phyloP scores from a whole-genome alignment of 345 rosid genomes.

The Salix purpurea region DNA sequence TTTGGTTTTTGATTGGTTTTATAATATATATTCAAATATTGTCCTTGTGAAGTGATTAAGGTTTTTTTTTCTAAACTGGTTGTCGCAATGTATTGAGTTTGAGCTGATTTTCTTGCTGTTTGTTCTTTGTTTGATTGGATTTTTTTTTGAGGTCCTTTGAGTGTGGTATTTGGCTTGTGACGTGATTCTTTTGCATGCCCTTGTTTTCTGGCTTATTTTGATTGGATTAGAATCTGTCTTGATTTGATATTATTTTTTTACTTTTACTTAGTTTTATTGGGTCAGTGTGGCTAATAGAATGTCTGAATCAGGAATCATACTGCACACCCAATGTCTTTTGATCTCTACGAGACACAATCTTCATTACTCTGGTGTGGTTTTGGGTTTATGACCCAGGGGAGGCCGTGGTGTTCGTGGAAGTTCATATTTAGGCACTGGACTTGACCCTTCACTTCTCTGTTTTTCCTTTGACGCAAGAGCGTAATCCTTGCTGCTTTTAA shows the following conservation, averaged over 20 bases:
- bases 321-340: slow-evolving; percentile 46
- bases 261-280: not conserved
- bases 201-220: not conserved
- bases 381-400: slow-evolving; percentile 70
- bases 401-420: slow-evolving; percentile 58
- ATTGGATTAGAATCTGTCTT: not conserved
- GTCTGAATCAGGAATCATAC: slow-evolving; percentile 28
- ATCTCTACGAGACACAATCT: slow-evolving; percentile 24
- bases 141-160: not conserved
- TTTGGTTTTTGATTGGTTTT: not conserved
- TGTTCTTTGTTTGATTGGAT: no score
- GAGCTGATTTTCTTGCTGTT: not conserved
- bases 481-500: not conserved
- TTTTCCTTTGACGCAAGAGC: not conserved
- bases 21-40: no score
- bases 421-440: slow-evolving; percentile 64
- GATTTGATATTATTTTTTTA: not conserved
- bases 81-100: not conserved
- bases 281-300: slow-evolving; percentile 17
- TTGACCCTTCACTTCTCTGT: slow-evolving; percentile 30
- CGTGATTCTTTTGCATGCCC: not conserved
- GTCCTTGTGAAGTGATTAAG: not conserved
- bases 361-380: slow-evolving; percentile 46
- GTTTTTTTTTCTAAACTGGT: not conserved
- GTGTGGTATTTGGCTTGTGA: not conserved